A percentile compares a stretch with the other conserved stretches of the same genome.
Conservation (phyloP, 768 basidiomycete genomes). For the Boletus subcaerulescens region DNA sequence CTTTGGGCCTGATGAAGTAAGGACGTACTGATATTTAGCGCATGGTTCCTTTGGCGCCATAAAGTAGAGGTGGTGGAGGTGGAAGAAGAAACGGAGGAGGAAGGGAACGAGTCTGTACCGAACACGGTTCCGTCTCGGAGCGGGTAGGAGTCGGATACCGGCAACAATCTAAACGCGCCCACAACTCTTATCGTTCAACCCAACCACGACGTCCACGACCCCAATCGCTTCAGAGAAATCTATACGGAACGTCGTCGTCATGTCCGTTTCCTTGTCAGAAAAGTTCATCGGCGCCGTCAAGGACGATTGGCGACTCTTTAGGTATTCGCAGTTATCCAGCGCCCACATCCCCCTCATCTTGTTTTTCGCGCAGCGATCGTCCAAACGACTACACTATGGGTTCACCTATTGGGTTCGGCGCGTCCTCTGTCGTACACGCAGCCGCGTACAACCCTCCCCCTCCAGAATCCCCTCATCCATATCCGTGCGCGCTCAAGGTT, state of each 20-base stretch:
- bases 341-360: not conserved
- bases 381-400: conserved; percentile 73
- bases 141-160: conserved; percentile 5
- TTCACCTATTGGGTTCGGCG: conserved; percentile 82
- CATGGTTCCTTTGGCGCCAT: conserved; percentile 70
- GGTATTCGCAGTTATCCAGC: conserved; percentile 39
- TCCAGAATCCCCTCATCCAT: conserved; percentile 34
- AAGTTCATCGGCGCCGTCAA: conserved; percentile 77
- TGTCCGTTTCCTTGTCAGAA: conserved; percentile 22
- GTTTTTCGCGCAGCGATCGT: conserved; percentile 48
- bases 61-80: conserved; percentile 7
- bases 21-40: conserved; percentile 74
- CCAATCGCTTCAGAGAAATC: not conserved
- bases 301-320: conserved; percentile 82
- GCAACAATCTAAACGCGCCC: not conserved
- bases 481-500: conserved; percentile 83
- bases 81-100: not conserved
- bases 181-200: not conserved
- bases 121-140: conserved; percentile 21
- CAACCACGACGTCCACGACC: not conserved
- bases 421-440: conserved; percentile 86
- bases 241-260: not conserved
- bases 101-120: conserved; percentile 1
- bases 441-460: conserved; percentile 58
- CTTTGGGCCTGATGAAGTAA: conserved; percentile 63